Evolutionary conservation across 305 asterid genomes (phyloP).

Genomic region (Fraxinus ornus): DNA sequence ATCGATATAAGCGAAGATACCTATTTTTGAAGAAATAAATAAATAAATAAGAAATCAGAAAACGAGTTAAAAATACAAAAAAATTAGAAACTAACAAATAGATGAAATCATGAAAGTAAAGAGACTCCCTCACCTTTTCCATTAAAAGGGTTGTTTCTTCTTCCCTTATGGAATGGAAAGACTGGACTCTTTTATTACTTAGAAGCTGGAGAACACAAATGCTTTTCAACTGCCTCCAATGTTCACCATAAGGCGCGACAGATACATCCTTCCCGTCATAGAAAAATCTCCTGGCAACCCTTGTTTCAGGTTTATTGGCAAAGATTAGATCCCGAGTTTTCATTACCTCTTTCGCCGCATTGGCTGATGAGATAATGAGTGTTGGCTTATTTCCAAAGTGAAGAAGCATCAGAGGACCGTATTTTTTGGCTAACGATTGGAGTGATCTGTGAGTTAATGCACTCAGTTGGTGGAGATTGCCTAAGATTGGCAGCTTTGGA

Average conservation of each 20-base stretch:
- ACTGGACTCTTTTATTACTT: conserved; percentile 15
- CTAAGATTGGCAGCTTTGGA: conserved; percentile 10
- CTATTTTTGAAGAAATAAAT: background rate
- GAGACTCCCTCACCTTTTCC: conserved; percentile 5
- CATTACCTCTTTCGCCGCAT: conserved; percentile 12
- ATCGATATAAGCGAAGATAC: background rate
- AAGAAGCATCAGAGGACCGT: conserved; percentile 20
- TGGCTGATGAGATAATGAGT: background rate
- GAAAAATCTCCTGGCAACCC: background rate
- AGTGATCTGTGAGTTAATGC: conserved; percentile 1
- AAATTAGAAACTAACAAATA: background rate
- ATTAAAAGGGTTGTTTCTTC: conserved; percentile 18
- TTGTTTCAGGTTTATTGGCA: conserved; percentile 10
- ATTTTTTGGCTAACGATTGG: conserved; percentile 2
- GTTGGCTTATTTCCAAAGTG: conserved; percentile 10
- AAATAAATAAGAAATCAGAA: too few species aligned
- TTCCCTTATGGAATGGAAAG: conserved; percentile 6
- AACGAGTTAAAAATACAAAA: background rate
- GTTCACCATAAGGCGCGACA: conserved; percentile 17
- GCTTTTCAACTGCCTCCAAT: conserved; percentile 28
- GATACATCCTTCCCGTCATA: conserved; percentile 9
- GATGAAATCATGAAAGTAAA: background rate
- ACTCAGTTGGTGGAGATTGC: conserved; percentile 13
- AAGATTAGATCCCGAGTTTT: conserved; percentile 12
- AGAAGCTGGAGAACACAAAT: conserved; percentile 18